Conservation (phyloP, 2,329 filamentous ascomycete genomes). For the Pseudocercospora vitis region DNA sequence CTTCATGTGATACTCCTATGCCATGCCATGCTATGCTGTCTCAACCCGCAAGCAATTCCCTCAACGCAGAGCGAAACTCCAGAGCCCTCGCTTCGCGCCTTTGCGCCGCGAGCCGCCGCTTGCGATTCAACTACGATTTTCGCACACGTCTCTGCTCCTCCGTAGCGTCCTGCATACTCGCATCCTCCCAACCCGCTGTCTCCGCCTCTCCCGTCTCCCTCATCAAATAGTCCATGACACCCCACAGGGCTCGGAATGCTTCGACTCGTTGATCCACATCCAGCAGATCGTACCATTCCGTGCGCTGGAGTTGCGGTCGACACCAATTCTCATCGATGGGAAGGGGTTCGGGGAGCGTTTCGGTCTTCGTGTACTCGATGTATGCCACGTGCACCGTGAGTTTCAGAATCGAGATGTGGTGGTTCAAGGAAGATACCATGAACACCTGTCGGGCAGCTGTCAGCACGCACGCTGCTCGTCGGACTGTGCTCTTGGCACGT, state of each 20-base stretch:
- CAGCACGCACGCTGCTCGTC: background rate
- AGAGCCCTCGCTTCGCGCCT: background rate
- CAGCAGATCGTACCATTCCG: conserved; percentile 61
- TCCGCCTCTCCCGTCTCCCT: conserved; percentile 7
- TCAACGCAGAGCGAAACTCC: background rate
- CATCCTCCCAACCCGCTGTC: background rate
- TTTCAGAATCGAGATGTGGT: conserved; percentile 61
- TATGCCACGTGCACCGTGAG: conserved; percentile 59
- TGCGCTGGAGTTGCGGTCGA: conserved; percentile 54
- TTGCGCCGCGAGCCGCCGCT: background rate
- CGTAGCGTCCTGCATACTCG: background rate
- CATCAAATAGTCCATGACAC: conserved; percentile 55
- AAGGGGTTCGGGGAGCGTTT: conserved; percentile 37
- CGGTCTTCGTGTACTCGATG: conserved; percentile 54
- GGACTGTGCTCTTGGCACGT: background rate
- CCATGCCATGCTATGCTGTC: background rate
- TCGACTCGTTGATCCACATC: conserved; percentile 55
- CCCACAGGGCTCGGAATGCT: conserved; percentile 59
- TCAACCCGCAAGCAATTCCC: background rate
- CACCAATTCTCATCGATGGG: conserved; percentile 48
- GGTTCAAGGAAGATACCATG: conserved; percentile 62
- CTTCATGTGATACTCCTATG: background rate
- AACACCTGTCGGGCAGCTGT: conserved; percentile 50
- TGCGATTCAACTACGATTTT: background rate
- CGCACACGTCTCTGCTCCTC: background rate